Evolutionary conservation across 805 yeast species (phyloP).

Genomic region (Sungouiella thailandica): DNA sequence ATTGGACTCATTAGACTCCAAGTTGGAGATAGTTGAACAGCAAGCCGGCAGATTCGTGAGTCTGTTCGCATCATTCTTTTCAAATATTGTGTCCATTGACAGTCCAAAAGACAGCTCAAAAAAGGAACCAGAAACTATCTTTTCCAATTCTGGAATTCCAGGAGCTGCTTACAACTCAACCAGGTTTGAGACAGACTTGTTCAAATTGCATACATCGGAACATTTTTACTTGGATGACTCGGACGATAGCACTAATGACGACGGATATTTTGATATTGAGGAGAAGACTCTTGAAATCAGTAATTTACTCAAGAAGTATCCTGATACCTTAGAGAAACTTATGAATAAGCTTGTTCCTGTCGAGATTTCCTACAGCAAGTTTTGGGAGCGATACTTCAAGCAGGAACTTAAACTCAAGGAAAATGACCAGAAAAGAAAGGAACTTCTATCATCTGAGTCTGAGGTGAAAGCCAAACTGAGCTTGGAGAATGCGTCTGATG

Average conservation of each 20-base stretch:
- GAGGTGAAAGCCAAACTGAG: slow-evolving; percentile 1
- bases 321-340: slow-evolving; percentile 45
- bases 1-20: slow-evolving; percentile 64
- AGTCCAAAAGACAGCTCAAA: slow-evolving; percentile 7
- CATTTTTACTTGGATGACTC: slow-evolving; percentile 14
- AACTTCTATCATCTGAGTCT: slow-evolving; percentile 44
- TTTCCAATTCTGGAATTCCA: slow-evolving; percentile 13
- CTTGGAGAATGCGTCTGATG: slow-evolving; percentile 30
- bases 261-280: slow-evolving; percentile 37
- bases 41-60: slow-evolving; percentile 57
- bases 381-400: slow-evolving; percentile 73
- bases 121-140: slow-evolving; percentile 19
- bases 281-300: slow-evolving; percentile 48
- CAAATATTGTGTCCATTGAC: slow-evolving; percentile 29
- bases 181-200: slow-evolving; percentile 36
- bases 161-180: slow-evolving; percentile 30
- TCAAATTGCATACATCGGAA: slow-evolving; percentile 34
- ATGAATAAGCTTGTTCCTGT: slow-evolving; percentile 67
- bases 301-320: slow-evolving; percentile 41
- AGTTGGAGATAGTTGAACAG: slow-evolving; percentile 68
- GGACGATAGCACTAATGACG: slow-evolving; percentile 10
- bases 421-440: slow-evolving; percentile 64
- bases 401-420: slow-evolving; percentile 48
- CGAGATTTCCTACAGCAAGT: slow-evolving; percentile 49
- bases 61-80: slow-evolving; percentile 54